Base-by-base conservation (phyloP, 108 stramenopile genomes). In the Nitzschia sp. region DNA sequence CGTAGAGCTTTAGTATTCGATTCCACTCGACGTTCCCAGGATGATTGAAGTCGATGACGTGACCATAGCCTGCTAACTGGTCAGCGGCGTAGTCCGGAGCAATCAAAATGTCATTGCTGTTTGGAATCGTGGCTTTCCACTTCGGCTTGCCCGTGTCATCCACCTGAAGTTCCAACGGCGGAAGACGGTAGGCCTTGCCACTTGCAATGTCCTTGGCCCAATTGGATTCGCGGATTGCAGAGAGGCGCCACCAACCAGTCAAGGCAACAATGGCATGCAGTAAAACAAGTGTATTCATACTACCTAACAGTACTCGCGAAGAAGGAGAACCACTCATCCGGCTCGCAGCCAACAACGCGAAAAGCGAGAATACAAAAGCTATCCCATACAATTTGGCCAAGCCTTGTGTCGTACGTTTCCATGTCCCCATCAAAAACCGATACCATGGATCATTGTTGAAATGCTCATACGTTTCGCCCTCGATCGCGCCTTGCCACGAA, bases 11-110 rank as follows among this genome's bases (percentile, higher is more conserved):
- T 0, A 72, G 51, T 26, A 78, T 18, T 28, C 34, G 11, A 11
- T 78, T 81, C 68, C 71, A 79, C 21, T 38, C 13, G 9, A 15
- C 25, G 48, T 86, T 86, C 28, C 85, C 85, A 46, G 82, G 79
- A 57, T 86, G 85, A n/a, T 61, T 48, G 25, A 64, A 47, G 26
- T 82, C 79, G 1, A 82, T 8, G 15, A 86, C 46, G 4, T 67
- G 19, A 27, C 64, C 35, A 54, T 75, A 86, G 0, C 68, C 69
- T 28, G 60, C 81, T 35, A 86, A 26, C 21, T 78, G 66, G 24
- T 58, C 36, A 17, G 81, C 59, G 26, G 64, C 21, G 31, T 70
- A 76, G 21, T 77, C 33, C 0, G 66, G 54, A 13, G 48, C 58
- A 15, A 75, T 38, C 17, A 86, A 59, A 19, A 86, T 68, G 57